phyloP scores from a whole-genome alignment of 805 yeast species.

The Yamadazyma laniorum region DNA sequence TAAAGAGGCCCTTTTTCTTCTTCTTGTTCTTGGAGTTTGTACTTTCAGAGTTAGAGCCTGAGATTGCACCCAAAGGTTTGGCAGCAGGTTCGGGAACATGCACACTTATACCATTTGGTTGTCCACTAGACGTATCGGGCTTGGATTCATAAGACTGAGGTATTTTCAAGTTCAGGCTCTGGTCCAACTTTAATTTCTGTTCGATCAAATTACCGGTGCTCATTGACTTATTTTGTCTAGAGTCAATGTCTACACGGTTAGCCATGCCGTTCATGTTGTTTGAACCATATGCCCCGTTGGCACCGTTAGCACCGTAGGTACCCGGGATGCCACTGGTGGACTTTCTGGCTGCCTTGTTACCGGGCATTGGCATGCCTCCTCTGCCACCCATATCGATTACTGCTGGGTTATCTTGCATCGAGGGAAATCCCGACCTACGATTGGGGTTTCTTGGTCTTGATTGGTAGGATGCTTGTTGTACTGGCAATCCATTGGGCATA shows the following conservation, averaged over 20 bases:
- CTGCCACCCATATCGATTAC: constrained; percentile 45
- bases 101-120: constrained; percentile 16
- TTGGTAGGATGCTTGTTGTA: constrained; percentile 14
- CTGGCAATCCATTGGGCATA: constrained; percentile 7
- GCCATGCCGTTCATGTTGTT: not conserved
- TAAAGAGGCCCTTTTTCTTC: constrained; percentile 27
- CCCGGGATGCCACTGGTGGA: constrained; percentile 16
- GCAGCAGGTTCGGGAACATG: constrained; percentile 18
- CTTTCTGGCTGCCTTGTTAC: constrained; percentile 16
- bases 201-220: constrained; percentile 15
- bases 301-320: constrained; percentile 10
- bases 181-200: constrained; percentile 10
- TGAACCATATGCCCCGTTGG: not conserved
- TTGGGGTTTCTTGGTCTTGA: constrained; percentile 27
- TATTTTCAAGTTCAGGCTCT: constrained; percentile 18
- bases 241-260: constrained; percentile 1
- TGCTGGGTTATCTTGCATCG: constrained; percentile 26
- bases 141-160: constrained; percentile 17
- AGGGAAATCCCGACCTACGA: constrained; percentile 36
- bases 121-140: constrained; percentile 20
- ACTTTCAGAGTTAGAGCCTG: constrained; percentile 14
- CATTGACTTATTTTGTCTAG: constrained; percentile 13
- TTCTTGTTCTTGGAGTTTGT: constrained; percentile 17
- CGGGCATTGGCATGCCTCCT: constrained; percentile 46
- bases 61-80: constrained; percentile 32